Conservation (phyloP, 495 filamentous ascomycete species). For the Hyphodiscus hymeniophilus region DNA sequence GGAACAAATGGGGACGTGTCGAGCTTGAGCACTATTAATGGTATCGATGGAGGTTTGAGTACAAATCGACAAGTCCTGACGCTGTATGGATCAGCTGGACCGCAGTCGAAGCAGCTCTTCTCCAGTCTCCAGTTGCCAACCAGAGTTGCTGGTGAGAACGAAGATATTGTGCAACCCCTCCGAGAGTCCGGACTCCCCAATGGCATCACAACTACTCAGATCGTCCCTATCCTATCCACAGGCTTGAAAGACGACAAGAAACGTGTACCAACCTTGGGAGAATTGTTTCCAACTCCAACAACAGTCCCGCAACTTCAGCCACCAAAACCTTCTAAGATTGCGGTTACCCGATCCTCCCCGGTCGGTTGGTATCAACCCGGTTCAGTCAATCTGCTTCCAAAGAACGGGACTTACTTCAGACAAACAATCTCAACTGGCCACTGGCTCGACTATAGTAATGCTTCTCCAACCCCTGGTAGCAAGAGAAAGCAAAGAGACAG, state of each 20-base stretch:
- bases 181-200: conserved; percentile 61
- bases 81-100: conserved; percentile 60
- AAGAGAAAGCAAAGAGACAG: conserved; percentile 65
- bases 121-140: conserved; percentile 62
- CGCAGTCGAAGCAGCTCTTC: conserved; percentile 63
- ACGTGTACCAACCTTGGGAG: conserved; percentile 59
- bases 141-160: conserved; percentile 27
- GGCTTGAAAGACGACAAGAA: conserved; percentile 31
- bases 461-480: conserved; percentile 45
- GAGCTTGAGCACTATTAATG: conserved; percentile 12
- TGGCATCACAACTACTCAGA: conserved; percentile 61
- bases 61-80: conserved; percentile 57
- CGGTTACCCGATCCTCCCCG: conserved; percentile 47
- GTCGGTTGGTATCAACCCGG: conserved; percentile 57
- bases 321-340: conserved; percentile 58
- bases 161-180: conserved; percentile 34
- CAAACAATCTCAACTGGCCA: conserved; percentile 51
- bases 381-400: conserved; percentile 18
- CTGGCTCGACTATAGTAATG: conserved; percentile 62
- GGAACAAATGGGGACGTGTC: conserved; percentile 6
- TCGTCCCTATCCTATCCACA: conserved; percentile 47
- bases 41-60: conserved; percentile 20
- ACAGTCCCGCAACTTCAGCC: conserved; percentile 59
- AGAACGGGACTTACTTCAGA: conserved; percentile 44
- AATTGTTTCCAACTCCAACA: conserved; percentile 68